phyloP scores from a whole-genome alignment of 2,329 filamentous ascomycete genomes.

The Claviceps humidiphila region DNA sequence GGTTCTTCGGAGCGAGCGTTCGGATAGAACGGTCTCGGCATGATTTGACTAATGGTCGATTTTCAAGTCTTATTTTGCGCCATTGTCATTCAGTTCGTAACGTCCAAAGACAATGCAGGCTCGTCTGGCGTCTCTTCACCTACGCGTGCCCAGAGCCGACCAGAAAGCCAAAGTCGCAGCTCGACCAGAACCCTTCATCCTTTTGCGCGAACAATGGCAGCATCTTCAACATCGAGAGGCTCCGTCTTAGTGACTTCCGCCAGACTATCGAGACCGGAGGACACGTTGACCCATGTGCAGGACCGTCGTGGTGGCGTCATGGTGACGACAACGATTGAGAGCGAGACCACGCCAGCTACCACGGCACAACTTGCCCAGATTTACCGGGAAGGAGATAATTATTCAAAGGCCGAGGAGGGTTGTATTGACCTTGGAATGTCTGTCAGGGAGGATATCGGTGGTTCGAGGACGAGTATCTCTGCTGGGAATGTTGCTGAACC shows the following conservation, averaged over 20 bases:
- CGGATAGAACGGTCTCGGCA: neutral
- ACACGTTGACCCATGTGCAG: neutral
- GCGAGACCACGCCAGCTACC: slow-evolving; percentile 18
- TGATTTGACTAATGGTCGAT: neutral
- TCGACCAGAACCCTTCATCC: slow-evolving; percentile 3
- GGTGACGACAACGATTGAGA: slow-evolving; percentile 25
- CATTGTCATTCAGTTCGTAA: slow-evolving; percentile 49
- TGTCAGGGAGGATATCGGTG: neutral
- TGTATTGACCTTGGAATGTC: neutral
- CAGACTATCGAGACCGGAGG: neutral
- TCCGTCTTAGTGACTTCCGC: neutral
- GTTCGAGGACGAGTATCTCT: neutral
- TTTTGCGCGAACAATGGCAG: neutral
- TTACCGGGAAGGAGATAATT: neutral
- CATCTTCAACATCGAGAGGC: neutral
- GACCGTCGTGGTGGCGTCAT: slow-evolving; percentile 13
- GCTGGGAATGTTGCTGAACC: neutral
- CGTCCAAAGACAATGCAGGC: slow-evolving; percentile 30
- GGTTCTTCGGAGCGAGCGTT: neutral
- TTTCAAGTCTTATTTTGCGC: slow-evolving; percentile 44
- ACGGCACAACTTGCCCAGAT: neutral
- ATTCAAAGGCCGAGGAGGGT: neutral
- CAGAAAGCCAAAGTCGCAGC: slow-evolving; percentile 5
- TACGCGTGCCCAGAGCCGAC: slow-evolving; percentile 5
- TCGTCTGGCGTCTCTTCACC: slow-evolving; percentile 14